Evolutionary conservation across 129 eudicot genomes (phyloP).

Genomic region (Ambrosia artemisiifolia): DNA sequence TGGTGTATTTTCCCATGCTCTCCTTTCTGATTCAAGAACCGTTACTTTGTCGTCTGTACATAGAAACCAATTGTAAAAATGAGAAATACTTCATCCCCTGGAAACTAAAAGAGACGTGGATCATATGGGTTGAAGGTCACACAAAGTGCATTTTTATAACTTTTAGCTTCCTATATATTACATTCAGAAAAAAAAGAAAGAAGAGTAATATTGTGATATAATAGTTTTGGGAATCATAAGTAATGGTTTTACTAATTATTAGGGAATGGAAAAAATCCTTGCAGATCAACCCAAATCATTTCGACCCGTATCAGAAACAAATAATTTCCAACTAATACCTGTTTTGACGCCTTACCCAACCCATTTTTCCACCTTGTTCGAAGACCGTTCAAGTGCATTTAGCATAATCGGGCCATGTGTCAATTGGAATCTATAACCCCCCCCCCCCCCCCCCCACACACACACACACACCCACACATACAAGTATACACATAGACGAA

Average conservation of each 20-base stretch:
- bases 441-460: too few species aligned
- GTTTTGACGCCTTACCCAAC: neutral
- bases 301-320: neutral
- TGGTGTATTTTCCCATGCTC: conserved; percentile 79
- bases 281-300: neutral
- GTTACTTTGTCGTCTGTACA: conserved; percentile 84
- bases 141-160: neutral
- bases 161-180: neutral
- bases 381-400: conserved; percentile 3
- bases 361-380: neutral
- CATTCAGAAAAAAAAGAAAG: neutral
- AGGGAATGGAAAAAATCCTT: neutral
- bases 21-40: conserved; percentile 73
- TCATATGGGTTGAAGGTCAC: too few species aligned
- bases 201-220: neutral
- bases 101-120: neutral
- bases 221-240: neutral
- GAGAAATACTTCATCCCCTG: neutral
- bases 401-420: neutral
- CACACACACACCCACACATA: too few species aligned
- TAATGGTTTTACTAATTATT: neutral
- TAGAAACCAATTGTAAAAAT: neutral
- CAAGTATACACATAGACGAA: neutral
- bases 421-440: too few species aligned
- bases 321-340: neutral